Evolutionary conservation across 2,329 filamentous ascomycete genomes (phyloP), one percentile per base, ranked within the genome.

Genomic region (Stemphylium beticola): DNA sequence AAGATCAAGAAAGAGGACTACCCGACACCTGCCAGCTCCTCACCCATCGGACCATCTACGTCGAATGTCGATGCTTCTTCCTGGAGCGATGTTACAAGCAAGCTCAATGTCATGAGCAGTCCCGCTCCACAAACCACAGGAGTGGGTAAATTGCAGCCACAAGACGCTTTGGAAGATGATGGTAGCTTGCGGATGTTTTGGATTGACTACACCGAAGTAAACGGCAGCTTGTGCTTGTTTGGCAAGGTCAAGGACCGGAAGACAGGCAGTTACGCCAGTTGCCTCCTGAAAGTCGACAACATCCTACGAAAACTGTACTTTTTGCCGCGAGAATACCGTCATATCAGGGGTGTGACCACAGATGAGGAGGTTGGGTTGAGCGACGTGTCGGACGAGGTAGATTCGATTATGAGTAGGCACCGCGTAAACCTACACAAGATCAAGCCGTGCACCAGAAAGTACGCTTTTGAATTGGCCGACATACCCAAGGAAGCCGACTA

Each of bases 261-360:
- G 67, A 91, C 86, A 1, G 87, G 85, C 46, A 81, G 82, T 38
- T 93, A 91, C 71, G 89, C 92, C 55, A 99, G 95, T 77, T 96
- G 92, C 68, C 98, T 99, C 68, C 85, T 97, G 74, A 98, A 98
- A 75, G 82, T 99, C 17, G 93, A 99, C 80, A 97, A 97, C 64
- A 90, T 99, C 55, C 76, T 96, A 49, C 86, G 95, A 55, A 98
- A 96, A 71, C 82, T 99, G 0, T 99, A 88, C 76, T 99, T 99
- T 72, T 81, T 99, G 34, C 95, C 95, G 5, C 89, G 95, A 38
- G 82, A 92, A 60, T 69, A 82, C 59, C 83, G 85, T 51, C 70
- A 81, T 33, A 80, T 79, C 49, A 78, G 83, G 62, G 89, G 89
- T 10, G 81, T 83, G 52, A 85, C 89, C 52, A 95, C 90, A 0